Conservation (phyloP, 768 basidiomycete genomes). For the Russula griseocarnosa region DNA sequence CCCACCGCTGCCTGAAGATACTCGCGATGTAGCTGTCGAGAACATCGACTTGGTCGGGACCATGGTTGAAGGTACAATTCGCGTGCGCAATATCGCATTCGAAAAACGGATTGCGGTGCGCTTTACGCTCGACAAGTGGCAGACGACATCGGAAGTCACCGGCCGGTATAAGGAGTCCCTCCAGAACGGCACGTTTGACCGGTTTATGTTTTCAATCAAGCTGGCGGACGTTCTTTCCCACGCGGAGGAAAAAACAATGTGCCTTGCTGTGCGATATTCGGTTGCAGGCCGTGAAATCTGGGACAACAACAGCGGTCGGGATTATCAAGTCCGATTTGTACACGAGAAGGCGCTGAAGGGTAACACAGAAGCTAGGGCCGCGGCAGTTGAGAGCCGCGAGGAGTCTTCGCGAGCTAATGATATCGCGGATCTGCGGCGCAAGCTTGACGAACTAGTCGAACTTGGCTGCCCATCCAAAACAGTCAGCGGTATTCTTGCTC, state of each 20-base stretch:
- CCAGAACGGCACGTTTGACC: conserved; percentile 47
- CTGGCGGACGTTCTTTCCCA: conserved; percentile 71
- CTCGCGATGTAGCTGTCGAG: conserved; percentile 53
- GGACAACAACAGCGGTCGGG: conserved; percentile 82
- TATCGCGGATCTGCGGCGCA: conserved; percentile 58
- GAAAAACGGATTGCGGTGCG: conserved; percentile 83
- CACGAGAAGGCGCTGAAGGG: conserved; percentile 34
- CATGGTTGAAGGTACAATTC: conserved; percentile 65
- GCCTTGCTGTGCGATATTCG: conserved; percentile 69
- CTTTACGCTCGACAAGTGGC: conserved; percentile 93
- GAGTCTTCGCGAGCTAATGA: conserved; percentile 34
- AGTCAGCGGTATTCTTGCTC: conserved; percentile 32
- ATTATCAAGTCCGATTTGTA: conserved; percentile 74
- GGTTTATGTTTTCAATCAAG: conserved; percentile 72
- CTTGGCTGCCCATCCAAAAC: conserved; percentile 33
- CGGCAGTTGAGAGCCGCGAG: background rate
- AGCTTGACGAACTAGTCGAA: conserved; percentile 61
- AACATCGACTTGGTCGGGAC: conserved; percentile 47
- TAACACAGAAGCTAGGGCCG: conserved; percentile 27
- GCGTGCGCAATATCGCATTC: conserved; percentile 82
- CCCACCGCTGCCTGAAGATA: conserved; percentile 31
- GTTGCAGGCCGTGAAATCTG: conserved; percentile 76
- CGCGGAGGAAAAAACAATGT: conserved; percentile 79
- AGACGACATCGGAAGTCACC: conserved; percentile 89
- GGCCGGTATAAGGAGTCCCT: conserved; percentile 59